Percentiles rank a stretch among this genome's conserved stretches.
These are phyloP conservation scores for Aspergillus candidus DNA, from an alignment of 2,329 filamentous ascomycete genomes.

Conservation along the genomic window DNA sequence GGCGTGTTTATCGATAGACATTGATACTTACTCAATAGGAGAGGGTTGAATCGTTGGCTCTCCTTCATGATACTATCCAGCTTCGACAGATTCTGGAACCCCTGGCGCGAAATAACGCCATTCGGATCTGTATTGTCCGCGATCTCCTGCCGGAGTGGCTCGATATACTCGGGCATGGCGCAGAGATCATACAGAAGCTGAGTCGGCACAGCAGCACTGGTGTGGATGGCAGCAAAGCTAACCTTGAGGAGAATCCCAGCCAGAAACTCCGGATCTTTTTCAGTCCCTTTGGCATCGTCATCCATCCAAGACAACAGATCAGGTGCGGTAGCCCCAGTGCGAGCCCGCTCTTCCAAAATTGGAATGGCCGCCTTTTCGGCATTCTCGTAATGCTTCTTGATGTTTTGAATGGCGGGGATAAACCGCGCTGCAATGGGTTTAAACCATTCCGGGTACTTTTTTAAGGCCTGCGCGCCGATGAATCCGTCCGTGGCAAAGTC, in stretches of 20 bases:
- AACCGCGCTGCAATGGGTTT: no score
- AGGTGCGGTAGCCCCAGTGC: no score
- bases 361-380: no score
- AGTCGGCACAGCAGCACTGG: constrained; percentile 7
- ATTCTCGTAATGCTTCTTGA: no score
- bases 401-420: no score
- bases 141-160: constrained; percentile 16
- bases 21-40: constrained; percentile 11
- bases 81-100: constrained; percentile 9
- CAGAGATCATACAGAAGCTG: constrained; percentile 17
- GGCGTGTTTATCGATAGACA: constrained; percentile 6
- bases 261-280: no score
- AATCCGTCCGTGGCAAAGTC: no score
- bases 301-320: no score
- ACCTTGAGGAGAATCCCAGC: not conserved
- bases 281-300: no score
- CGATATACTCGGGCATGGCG: constrained; percentile 14
- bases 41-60: constrained; percentile 14
- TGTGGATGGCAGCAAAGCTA: constrained; percentile 13
- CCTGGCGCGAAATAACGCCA: constrained; percentile 9
- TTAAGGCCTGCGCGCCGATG: no score
- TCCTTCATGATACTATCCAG: constrained; percentile 22
- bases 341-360: no score
- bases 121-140: constrained; percentile 7
- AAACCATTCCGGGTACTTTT: no score